Percentiles rank a stretch among this genome's conserved stretches.
phyloP scores from a whole-genome alignment of 306 rosid species.

The Cicer cuneatum region DNA sequence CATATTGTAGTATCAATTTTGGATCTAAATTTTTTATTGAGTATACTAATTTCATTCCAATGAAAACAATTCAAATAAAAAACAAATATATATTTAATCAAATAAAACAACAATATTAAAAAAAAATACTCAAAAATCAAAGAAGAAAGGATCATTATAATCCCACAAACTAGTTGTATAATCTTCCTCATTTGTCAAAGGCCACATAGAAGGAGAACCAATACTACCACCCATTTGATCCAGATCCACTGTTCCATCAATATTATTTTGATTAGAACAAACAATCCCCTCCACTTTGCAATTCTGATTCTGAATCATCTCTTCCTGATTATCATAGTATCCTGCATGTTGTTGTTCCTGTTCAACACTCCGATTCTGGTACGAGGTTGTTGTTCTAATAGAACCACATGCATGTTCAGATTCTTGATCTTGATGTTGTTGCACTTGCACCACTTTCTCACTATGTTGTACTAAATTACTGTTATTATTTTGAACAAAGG shows the following conservation, averaged over 20 bases:
- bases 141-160: conserved; percentile 73
- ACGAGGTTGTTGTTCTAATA: conserved; percentile 43
- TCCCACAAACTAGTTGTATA: conserved; percentile 70
- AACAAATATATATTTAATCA: neutral
- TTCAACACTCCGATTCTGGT: conserved; percentile 4
- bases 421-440: neutral
- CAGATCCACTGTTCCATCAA: conserved; percentile 47
- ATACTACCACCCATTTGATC: conserved; percentile 50
- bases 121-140: conserved; percentile 55
- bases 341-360: conserved; percentile 36
- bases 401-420: conserved; percentile 35
- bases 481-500: conserved; percentile 13
- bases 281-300: conserved; percentile 39
- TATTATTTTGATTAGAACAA: conserved; percentile 37
- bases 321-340: neutral
- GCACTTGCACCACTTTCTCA: conserved; percentile 33
- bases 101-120: neutral
- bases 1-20: neutral
- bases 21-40: too few species aligned
- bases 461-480: too few species aligned
- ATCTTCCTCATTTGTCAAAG: conserved; percentile 55
- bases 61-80: neutral
- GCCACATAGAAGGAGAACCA: conserved; percentile 73
- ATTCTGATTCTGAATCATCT: conserved; percentile 8
- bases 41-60: conserved; percentile 21